Conservation (phyloP, 805 yeast species). For the Wickerhamiella slavikovae region DNA sequence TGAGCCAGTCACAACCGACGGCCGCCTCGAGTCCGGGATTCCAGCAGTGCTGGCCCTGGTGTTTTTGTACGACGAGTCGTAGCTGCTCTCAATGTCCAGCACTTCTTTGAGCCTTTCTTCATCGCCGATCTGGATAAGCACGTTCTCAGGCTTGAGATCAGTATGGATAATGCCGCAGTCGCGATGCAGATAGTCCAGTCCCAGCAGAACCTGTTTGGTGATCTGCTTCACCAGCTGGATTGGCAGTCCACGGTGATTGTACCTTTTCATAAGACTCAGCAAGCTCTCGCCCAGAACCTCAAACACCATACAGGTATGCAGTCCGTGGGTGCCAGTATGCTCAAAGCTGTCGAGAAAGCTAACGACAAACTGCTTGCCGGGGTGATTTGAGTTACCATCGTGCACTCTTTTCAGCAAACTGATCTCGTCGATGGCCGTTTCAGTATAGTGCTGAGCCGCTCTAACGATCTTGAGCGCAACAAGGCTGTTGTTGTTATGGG, state of each 20-base stretch:
- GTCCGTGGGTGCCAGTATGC: conserved; percentile 79
- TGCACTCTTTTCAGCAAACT: conserved; percentile 45
- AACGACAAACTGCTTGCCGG: conserved; percentile 68
- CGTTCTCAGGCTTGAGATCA: conserved; percentile 56
- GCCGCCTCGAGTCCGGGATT: not conserved
- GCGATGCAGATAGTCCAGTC: conserved; percentile 52
- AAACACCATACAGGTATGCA: conserved; percentile 90
- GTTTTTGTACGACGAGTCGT: not conserved
- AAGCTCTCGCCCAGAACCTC: conserved; percentile 92
- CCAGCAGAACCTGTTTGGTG: conserved; percentile 54
- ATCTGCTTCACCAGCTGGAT: conserved; percentile 56
- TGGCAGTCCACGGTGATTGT: conserved; percentile 63
- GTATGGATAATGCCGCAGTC: conserved; percentile 59
- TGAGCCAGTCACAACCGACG: conserved; percentile 60
- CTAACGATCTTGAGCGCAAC: conserved; percentile 92
- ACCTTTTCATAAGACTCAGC: conserved; percentile 63
- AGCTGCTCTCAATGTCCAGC: conserved; percentile 6
- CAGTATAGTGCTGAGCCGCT: conserved; percentile 76
- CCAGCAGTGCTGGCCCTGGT: not conserved
- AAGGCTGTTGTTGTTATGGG: conserved; percentile 35
- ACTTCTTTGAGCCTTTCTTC: conserved; percentile 55
- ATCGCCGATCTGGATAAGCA: conserved; percentile 62
- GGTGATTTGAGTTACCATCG: conserved; percentile 43
- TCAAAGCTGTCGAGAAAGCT: conserved; percentile 65
- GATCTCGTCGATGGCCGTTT: conserved; percentile 87